Percentiles rank a stretch among this genome's conserved stretches.
phyloP scores from a whole-genome alignment of 768 basidiomycete genomes.

The Podaxis sp. region DNA sequence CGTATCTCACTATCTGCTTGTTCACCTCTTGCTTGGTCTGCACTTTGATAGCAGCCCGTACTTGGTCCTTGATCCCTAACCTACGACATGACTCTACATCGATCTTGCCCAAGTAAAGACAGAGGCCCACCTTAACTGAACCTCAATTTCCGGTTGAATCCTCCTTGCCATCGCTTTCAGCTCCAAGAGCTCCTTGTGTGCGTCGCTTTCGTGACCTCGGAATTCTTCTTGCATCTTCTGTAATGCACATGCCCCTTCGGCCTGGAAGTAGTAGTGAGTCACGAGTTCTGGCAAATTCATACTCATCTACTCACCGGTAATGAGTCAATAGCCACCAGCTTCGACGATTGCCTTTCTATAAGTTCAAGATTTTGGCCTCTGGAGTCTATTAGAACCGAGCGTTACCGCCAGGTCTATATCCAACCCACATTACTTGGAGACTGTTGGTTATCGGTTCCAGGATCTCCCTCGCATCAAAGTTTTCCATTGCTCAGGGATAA shows the following conservation, averaged over 20 bases:
- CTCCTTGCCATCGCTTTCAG: slow-evolving; percentile 21
- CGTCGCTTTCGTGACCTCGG: slow-evolving; percentile 19
- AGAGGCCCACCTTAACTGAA: slow-evolving; percentile 17
- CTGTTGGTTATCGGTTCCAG: slow-evolving; percentile 5
- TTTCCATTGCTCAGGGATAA: slow-evolving; percentile 2
- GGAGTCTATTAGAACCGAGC: not conserved
- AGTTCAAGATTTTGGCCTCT: slow-evolving; percentile 1
- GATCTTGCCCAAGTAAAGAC: not conserved
- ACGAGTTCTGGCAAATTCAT: not conserved
- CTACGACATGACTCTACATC: slow-evolving; percentile 19
- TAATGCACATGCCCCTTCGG: slow-evolving; percentile 17
- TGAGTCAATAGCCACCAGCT: not conserved
- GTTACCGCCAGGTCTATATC: not conserved
- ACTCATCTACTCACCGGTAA: not conserved
- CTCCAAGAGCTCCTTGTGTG: slow-evolving; percentile 16
- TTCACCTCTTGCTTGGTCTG: slow-evolving; percentile 50
- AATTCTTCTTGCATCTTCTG: slow-evolving; percentile 22
- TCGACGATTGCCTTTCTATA: slow-evolving; percentile 4
- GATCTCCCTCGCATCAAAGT: not conserved
- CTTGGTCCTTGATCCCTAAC: slow-evolving; percentile 36
- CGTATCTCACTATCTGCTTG: slow-evolving; percentile 44
- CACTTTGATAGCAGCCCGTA: slow-evolving; percentile 38
- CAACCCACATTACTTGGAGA: slow-evolving; percentile 1
- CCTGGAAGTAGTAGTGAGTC: slow-evolving; percentile 13
- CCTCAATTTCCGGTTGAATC: slow-evolving; percentile 18